Evolutionary conservation across 345 rosid genomes (phyloP).

Genomic region (Eucalyptus viminalis): DNA sequence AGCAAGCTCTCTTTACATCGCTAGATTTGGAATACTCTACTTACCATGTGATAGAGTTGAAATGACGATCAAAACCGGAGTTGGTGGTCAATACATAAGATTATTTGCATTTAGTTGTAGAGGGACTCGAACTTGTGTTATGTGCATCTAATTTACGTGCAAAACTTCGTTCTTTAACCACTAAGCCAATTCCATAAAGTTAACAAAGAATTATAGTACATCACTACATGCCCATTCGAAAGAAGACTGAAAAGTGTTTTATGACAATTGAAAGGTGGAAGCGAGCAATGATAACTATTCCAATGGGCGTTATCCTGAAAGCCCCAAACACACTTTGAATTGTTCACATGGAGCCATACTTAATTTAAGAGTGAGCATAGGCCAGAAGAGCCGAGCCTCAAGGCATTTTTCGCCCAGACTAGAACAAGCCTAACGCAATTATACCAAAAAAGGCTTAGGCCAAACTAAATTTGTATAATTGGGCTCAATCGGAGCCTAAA

Average conservation of each 20-base stretch:
- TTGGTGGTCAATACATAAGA: neutral
- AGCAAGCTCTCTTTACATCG: rapidly evolving
- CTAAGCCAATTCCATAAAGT: neutral
- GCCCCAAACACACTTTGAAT: neutral
- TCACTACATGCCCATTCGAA: neutral
- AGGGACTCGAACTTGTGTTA: neutral
- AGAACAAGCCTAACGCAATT: neutral
- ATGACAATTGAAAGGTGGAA: neutral
- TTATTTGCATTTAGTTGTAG: neutral
- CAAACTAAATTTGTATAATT: neutral
- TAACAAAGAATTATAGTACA: neutral
- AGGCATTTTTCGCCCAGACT: rapidly evolving
- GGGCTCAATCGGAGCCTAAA: neutral
- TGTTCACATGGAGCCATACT: neutral
- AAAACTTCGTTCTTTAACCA: neutral
- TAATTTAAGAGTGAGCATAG: too few relatives aligned
- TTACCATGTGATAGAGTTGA: neutral
- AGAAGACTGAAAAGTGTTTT: neutral
- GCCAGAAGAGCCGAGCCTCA: too few relatives aligned
- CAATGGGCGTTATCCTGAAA: neutral
- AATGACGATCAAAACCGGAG: neutral
- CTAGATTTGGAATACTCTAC: rapidly evolving
- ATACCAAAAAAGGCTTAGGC: neutral
- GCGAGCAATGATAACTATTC: rapidly evolving
- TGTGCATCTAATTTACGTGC: neutral